phyloP scores from a whole-genome alignment of 2,329 filamentous ascomycete species.

The Metarhizium sp. region DNA sequence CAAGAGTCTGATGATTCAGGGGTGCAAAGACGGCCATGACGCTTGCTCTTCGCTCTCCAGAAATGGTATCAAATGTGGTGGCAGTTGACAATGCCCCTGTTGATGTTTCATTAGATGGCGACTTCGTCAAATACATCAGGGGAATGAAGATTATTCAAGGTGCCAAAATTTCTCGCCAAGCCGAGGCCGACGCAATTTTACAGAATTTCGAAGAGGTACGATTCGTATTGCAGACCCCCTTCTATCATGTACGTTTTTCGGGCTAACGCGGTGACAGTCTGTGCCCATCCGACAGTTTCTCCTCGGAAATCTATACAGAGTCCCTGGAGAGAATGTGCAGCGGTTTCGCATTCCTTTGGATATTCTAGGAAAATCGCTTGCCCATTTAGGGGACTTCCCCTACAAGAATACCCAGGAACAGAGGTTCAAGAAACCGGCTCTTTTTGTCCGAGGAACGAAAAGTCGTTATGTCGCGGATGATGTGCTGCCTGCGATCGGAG shows the following conservation, averaged over 20 bases:
- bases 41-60: conserved; percentile 62
- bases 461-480: conserved; percentile 78
- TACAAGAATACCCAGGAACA: conserved; percentile 61
- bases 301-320: conserved; percentile 69
- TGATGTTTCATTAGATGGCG: conserved; percentile 62
- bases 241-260: not conserved
- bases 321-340: conserved; percentile 39
- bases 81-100: conserved; percentile 89
- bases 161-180: conserved; percentile 55
- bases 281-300: conserved; percentile 82
- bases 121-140: conserved; percentile 71
- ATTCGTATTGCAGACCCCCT: not conserved
- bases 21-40: conserved; percentile 92
- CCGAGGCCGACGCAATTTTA: conserved; percentile 74
- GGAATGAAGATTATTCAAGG: conserved; percentile 78
- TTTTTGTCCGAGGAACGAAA: conserved; percentile 71
- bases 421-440: conserved; percentile 65
- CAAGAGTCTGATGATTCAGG: conserved; percentile 30
- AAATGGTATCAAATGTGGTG: conserved; percentile 60
- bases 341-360: conserved; percentile 74
- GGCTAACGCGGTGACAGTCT: conserved; percentile 25
- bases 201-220: conserved; percentile 59
- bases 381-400: conserved; percentile 80
- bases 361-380: conserved; percentile 57
- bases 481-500: conserved; percentile 65